Base-by-base conservation (phyloP, 495 filamentous ascomycete species). In the Penicillium mononematosum region DNA sequence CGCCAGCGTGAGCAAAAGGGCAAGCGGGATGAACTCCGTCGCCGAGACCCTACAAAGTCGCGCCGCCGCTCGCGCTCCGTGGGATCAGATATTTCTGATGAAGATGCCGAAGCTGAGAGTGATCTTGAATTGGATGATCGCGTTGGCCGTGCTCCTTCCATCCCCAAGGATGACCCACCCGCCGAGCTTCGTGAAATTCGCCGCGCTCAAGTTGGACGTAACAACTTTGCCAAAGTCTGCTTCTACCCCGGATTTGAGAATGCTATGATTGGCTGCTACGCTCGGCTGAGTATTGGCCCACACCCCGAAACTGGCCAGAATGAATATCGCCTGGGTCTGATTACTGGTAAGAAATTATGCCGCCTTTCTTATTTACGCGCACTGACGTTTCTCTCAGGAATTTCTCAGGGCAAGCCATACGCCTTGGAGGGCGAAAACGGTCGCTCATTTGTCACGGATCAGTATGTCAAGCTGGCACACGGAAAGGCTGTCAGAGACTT, bases 161-260 rank as follows among this genome's bases (percentile, higher is more conserved):
- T 67, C 7, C 70, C 76, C 12, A 81, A 77, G 45, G 78, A 84
- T 43, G 82, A 86, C 48, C 78, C 78, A 20, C 86, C 83, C 12
- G 85, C 88, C 12, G 84, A 85, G 11, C 78, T 96, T n/a, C 75
- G 80, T 3, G 91, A 98, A 64, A 81, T 95, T 58, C 88, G 96
- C 62, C 85, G 88, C 46, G 81, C 89, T 56, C 85, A 89, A 55
- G 79, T 98, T 56, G 90, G 92, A 20, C 83, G 95, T 34, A 84
- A 76, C 58, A 87, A 88, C 61, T 92, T 98, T 62, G 86, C 85
- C 5, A 83, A 89, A 64, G 86, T 96, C 42, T 95, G 90, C 76
- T 96, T 94, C 76, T 90, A 89, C 58, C 94, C 94, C 20, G 87
- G 86, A 11, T 96, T 99, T 54, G 87, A 92, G 17, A 80, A 90